Percentiles rank a stretch among this genome's conserved stretches.
Evolutionary conservation across 108 stramenopile genomes (phyloP).

Genomic region (Hondaea fermentalgiana): DNA sequence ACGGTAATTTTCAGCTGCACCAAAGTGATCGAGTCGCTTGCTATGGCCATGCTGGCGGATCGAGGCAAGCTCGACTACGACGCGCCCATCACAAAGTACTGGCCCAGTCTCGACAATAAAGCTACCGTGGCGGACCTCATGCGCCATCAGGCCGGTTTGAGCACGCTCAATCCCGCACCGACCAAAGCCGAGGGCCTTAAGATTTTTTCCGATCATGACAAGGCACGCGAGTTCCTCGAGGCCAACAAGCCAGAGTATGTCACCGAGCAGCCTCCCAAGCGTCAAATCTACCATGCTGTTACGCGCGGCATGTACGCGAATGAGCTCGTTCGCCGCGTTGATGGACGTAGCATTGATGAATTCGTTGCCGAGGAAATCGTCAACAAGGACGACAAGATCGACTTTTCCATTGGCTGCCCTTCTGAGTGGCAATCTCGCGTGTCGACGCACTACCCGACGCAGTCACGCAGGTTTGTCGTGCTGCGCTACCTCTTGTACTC

Average conservation of each 20-base stretch:
- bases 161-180: background rate
- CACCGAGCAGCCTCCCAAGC: background rate
- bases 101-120: background rate
- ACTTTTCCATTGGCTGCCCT: background rate
- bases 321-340: background rate
- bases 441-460: background rate
- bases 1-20: background rate
- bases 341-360: background rate
- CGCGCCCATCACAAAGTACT: background rate
- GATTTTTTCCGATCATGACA: background rate
- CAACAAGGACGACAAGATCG: background rate
- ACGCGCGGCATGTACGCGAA: background rate
- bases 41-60: background rate
- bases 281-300: background rate
- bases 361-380: background rate
- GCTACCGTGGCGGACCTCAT: background rate
- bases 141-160: background rate
- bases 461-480: background rate
- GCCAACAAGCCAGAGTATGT: background rate
- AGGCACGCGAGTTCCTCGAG: background rate
- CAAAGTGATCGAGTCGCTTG: background rate
- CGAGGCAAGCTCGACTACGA: background rate
- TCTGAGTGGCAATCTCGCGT: background rate
- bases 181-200: background rate
- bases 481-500: background rate